Evolutionary conservation across 352 stramenopile species (phyloP).

Genomic region (Globisporangium radiosum): DNA sequence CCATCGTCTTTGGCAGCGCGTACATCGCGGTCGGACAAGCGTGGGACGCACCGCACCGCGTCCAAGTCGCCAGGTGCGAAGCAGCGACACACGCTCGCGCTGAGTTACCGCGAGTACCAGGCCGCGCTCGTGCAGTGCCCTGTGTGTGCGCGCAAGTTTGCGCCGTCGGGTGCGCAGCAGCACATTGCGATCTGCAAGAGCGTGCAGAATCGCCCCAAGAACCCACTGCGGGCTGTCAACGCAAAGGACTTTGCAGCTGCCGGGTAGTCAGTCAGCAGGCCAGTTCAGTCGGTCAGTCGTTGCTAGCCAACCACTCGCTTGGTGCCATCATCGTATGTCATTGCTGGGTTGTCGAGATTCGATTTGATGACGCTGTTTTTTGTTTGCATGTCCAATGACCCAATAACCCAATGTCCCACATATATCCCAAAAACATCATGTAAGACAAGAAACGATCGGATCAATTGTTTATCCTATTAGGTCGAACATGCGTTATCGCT

Average conservation of each 20-base stretch:
- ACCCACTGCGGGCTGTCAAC: slow-evolving; percentile 51
- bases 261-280: not conserved
- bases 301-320: too few species aligned
- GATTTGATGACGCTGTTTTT: too few species aligned
- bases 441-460: too few species aligned
- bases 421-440: too few species aligned
- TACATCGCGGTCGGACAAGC: not conserved
- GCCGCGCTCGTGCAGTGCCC: slow-evolving; percentile 75
- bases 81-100: slow-evolving; percentile 47
- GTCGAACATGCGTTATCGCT: too few species aligned
- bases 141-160: slow-evolving; percentile 75
- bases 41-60: not conserved
- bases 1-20: slow-evolving; percentile 8
- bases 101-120: slow-evolving; percentile 76
- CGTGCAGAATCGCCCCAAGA: slow-evolving; percentile 76
- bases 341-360: too few species aligned
- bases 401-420: too few species aligned
- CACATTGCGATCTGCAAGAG: slow-evolving; percentile 84
- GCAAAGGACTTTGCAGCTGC: slow-evolving; percentile 40
- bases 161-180: slow-evolving; percentile 71
- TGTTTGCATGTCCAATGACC: too few species aligned
- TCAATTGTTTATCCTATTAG: too few species aligned
- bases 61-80: slow-evolving; percentile 22
- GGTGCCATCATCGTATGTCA: too few species aligned
- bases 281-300: too few species aligned